A percentile compares a stretch with the other conserved stretches of the same genome.
These are phyloP conservation scores for Calendula officinalis DNA, from an alignment of 129 eudicot species.

Conservation along the genomic window DNA sequence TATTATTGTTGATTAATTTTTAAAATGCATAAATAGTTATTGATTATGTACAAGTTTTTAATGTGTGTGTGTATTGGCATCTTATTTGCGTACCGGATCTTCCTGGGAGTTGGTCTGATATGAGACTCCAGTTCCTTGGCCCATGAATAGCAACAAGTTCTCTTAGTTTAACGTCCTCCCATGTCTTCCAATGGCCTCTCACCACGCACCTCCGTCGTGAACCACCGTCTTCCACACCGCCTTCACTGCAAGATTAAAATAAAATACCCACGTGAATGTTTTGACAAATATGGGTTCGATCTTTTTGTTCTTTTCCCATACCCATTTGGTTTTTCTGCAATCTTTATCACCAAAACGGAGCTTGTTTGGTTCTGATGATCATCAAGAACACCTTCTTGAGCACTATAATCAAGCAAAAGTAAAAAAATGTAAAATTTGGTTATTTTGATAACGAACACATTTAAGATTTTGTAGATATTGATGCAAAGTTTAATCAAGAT, in stretches of 20 bases:
- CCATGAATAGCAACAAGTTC: constrained; percentile 52
- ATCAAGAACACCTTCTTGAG: constrained; percentile 4
- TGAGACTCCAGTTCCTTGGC: constrained; percentile 56
- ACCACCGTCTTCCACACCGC: constrained; percentile 1
- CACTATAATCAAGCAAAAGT: constrained; percentile 10
- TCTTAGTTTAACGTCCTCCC: constrained; percentile 47
- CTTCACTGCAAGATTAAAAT: not conserved
- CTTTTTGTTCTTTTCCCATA: constrained; percentile 3
- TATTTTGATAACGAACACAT: constrained; percentile 7
- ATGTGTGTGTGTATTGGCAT: too few species aligned
- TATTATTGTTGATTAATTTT: too few species aligned
- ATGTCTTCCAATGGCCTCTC: constrained; percentile 57
- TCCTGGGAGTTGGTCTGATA: constrained; percentile 49
- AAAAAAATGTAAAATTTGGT: not conserved
- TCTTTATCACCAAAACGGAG: not conserved
- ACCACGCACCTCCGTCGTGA: constrained; percentile 1
- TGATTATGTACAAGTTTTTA: too few species aligned
- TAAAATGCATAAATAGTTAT: too few species aligned
- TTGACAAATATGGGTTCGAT: not conserved
- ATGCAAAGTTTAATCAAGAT: constrained; percentile 14
- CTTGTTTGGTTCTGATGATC: not conserved
- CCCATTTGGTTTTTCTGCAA: constrained; percentile 9
- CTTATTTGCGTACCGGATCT: constrained; percentile 42
- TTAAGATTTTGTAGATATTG: constrained; percentile 17
- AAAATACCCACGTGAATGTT: not conserved